Base-by-base conservation (phyloP, 1,284 basidiomycete species). In the Macrocybe sp. region DNA sequence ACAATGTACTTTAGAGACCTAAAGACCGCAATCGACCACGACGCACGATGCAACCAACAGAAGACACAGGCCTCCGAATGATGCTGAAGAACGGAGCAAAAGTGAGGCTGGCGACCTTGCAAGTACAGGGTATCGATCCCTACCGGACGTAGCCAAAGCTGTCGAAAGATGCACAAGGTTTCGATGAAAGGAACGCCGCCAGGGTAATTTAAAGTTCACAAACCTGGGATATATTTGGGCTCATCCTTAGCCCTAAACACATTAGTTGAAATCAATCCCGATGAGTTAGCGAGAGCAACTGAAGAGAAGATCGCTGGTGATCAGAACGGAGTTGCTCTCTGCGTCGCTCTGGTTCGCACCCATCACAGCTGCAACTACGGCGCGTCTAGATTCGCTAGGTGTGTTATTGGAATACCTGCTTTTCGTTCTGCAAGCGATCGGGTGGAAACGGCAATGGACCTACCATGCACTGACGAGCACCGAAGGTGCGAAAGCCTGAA, bases 221-320 rank as follows among this genome's bases (percentile, higher is more conserved):
- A 47, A 67, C 65, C 67, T 53, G 65, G 67, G 28, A 68, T 56
- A 48, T 71, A 71, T 55, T 62, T 69, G 1, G 72, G 74, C 52
- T 71, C 75, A 53, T 78, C 75, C 53, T 71, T 54, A n/a, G 70
- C 66, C 45, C 67, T 66, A 59, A 77, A 78, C 8, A 77, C 70
- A 52, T 78, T 78, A 31, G 73, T 72, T 4, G 73, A 73, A 47
- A 78, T 74, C 16, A 78, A 58, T 35, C 76, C 75, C 47, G 74
- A 67, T 33, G 72, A 66, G 56, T 78, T 78, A 37, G 74, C 76
- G 48, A 78, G 64, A 0, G 73, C 74, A 45, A 78, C 74, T 71
- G 51, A 42, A 41, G n/a, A 41, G 40, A 36, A n/a, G 12, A 45
- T 35, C 45, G 22, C 32, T 34, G 40, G 37, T 34, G 33, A 41